phyloP scores from a whole-genome alignment of 2,329 filamentous ascomycete genomes.

The Diaporthe sp. region DNA sequence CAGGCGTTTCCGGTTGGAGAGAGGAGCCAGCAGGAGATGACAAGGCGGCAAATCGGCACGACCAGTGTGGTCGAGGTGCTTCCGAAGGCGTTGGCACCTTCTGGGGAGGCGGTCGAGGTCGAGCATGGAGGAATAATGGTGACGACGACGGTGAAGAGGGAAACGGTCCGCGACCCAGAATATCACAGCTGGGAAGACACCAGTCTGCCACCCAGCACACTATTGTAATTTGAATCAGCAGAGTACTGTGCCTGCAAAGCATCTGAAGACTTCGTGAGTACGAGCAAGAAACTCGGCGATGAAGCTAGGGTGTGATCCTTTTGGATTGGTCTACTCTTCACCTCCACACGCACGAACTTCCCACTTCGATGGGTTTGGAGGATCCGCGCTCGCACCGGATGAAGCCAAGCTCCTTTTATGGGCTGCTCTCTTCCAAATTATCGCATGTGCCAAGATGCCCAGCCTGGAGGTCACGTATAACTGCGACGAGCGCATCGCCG shows the following conservation, averaged over 20 bases:
- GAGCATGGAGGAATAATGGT: slow-evolving; percentile 24
- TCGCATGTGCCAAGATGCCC: neutral
- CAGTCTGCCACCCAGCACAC: slow-evolving; percentile 4
- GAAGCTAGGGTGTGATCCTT: neutral
- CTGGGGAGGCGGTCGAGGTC: neutral
- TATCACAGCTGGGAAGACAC: neutral
- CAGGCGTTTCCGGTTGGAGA: slow-evolving; percentile 26
- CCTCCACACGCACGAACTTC: neutral
- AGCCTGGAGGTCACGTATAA: neutral
- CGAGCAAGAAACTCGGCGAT: neutral
- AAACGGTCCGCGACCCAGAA: slow-evolving; percentile 1
- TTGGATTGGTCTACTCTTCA: neutral
- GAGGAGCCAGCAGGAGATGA: slow-evolving; percentile 11
- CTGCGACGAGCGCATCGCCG: neutral
- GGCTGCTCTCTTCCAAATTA: no score
- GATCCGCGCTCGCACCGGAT: neutral
- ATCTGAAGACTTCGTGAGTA: neutral
- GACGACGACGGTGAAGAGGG: slow-evolving; percentile 22
- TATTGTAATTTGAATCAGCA: neutral
- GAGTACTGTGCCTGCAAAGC: neutral
- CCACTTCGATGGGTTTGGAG: neutral
- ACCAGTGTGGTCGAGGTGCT: slow-evolving; percentile 25
- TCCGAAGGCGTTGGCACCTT: neutral
- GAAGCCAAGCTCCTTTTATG: no score
- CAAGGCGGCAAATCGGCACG: slow-evolving; percentile 23